These are phyloP conservation scores for Alternaria brassicicola DNA, from an alignment of 2,329 filamentous ascomycete genomes.

Conservation along the genomic window DNA sequence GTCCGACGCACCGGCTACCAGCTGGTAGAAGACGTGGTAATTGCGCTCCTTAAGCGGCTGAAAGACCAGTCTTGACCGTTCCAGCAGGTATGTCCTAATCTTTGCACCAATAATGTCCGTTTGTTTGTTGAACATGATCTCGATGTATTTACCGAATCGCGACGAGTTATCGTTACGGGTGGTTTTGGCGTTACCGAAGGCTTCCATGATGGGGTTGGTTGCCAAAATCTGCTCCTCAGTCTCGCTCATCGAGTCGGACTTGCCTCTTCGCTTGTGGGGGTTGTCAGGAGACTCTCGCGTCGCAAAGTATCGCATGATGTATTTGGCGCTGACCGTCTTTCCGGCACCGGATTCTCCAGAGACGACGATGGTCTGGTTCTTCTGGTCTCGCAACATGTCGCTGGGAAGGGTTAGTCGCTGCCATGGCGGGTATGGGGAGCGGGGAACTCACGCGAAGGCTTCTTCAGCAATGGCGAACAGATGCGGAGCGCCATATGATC, in stretches of 20 bases:
- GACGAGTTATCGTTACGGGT: slow-evolving; percentile 99
- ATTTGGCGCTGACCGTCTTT: slow-evolving; percentile 99
- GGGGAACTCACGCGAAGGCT: slow-evolving; percentile 79
- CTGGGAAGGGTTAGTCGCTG: slow-evolving; percentile 54
- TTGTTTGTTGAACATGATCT: slow-evolving; percentile 97
- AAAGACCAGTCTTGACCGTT: slow-evolving; percentile 94
- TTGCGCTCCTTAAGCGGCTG: slow-evolving; percentile 97
- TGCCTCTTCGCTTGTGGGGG: slow-evolving; percentile 78
- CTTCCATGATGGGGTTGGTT: slow-evolving; percentile 99
- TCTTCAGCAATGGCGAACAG: slow-evolving; percentile 98
- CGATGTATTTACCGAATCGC: slow-evolving; percentile 98
- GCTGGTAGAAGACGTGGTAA: slow-evolving; percentile 99
- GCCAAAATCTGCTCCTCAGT: slow-evolving; percentile 98
- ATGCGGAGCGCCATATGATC: slow-evolving; percentile 95
- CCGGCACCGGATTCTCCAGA: slow-evolving; percentile 98
- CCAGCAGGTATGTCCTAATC: slow-evolving; percentile 93
- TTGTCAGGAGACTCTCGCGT: slow-evolving; percentile 94
- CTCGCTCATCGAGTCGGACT: slow-evolving; percentile 84
- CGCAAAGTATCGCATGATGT: slow-evolving; percentile 99
- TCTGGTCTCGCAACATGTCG: slow-evolving; percentile 94
- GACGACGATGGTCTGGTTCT: slow-evolving; percentile 99
- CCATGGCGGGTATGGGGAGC: not conserved
- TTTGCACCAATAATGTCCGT: slow-evolving; percentile 98
- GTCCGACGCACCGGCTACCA: slow-evolving; percentile 89
- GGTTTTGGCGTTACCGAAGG: slow-evolving; percentile 99